phyloP scores from a whole-genome alignment of 1,139 yeast genomes.

The Sugiyamaella grinbergsii region DNA sequence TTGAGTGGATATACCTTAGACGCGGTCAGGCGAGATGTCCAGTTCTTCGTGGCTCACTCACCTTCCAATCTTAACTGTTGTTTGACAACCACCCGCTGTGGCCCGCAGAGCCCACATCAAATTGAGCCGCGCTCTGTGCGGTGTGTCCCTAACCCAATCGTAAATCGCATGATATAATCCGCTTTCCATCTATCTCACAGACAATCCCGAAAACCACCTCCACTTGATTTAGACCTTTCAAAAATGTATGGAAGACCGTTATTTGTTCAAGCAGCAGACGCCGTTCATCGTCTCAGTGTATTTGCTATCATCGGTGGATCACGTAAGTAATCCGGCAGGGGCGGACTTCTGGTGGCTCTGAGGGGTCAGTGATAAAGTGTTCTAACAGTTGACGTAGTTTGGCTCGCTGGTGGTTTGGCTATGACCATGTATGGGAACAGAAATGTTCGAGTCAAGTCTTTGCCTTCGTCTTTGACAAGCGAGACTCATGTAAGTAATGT shows the following conservation, averaged over 20 bases:
- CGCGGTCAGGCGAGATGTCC: not conserved
- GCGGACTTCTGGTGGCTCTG: no score
- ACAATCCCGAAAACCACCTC: not conserved
- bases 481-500: conserved; percentile 22
- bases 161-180: conserved; percentile 6
- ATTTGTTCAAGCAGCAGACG: conserved; percentile 77
- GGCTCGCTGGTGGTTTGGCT: conserved; percentile 60
- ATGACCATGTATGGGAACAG: conserved; percentile 62
- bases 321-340: conserved; percentile 36
- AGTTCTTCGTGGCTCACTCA: not conserved
- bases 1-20: not conserved
- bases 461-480: conserved; percentile 21
- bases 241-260: conserved; percentile 58
- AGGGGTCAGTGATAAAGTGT: no score
- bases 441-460: conserved; percentile 27
- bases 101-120: no score
- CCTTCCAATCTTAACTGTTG: no score
- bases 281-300: conserved; percentile 80
- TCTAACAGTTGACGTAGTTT: conserved; percentile 35
- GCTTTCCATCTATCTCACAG: not conserved
- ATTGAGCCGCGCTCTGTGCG: conserved; percentile 1
- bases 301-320: conserved; percentile 71
- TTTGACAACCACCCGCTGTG: no score
- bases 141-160: not conserved
- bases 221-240: not conserved